Evolutionary conservation across 495 filamentous ascomycete genomes (phyloP).

Genomic region (Parathielavia appendiculata): DNA sequence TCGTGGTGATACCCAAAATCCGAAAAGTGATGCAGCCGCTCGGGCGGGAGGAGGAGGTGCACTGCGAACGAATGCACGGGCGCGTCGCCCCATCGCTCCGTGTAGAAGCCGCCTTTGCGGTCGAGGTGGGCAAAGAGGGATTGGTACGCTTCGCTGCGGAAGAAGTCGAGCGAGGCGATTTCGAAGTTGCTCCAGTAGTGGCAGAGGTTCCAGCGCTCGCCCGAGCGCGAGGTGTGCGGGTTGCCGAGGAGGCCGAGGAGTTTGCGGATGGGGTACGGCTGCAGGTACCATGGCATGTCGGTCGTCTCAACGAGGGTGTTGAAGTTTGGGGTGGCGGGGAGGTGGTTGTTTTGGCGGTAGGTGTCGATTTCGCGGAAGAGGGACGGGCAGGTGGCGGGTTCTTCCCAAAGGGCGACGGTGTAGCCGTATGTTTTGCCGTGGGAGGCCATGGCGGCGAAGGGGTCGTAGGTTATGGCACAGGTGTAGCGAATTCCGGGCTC

Average conservation of each 20-base stretch:
- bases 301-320: slow-evolving; percentile 33
- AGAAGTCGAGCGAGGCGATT: slow-evolving; percentile 52
- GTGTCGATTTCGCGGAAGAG: slow-evolving; percentile 46
- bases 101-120: slow-evolving; percentile 48
- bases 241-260: slow-evolving; percentile 33
- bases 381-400: slow-evolving; percentile 43
- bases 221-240: slow-evolving; percentile 30
- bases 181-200: slow-evolving; percentile 59
- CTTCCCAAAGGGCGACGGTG: slow-evolving; percentile 49
- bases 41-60: slow-evolving; percentile 45
- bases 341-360: slow-evolving; percentile 35
- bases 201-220: slow-evolving; percentile 48
- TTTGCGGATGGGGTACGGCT: slow-evolving; percentile 37
- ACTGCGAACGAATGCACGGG: slow-evolving; percentile 50
- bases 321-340: slow-evolving; percentile 34
- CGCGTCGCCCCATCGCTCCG: slow-evolving; percentile 55
- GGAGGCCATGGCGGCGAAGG: slow-evolving; percentile 50
- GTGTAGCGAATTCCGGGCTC: slow-evolving; percentile 50
- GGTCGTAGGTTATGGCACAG: slow-evolving; percentile 53
- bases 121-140: slow-evolving; percentile 48
- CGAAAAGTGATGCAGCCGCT: slow-evolving; percentile 49
- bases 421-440: slow-evolving; percentile 50
- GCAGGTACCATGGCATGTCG: slow-evolving; percentile 30
- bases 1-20: slow-evolving; percentile 52
- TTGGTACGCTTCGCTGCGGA: slow-evolving; percentile 44